phyloP scores from a whole-genome alignment of 2,329 filamentous ascomycete genomes.

The Diaporthe citriasiana region DNA sequence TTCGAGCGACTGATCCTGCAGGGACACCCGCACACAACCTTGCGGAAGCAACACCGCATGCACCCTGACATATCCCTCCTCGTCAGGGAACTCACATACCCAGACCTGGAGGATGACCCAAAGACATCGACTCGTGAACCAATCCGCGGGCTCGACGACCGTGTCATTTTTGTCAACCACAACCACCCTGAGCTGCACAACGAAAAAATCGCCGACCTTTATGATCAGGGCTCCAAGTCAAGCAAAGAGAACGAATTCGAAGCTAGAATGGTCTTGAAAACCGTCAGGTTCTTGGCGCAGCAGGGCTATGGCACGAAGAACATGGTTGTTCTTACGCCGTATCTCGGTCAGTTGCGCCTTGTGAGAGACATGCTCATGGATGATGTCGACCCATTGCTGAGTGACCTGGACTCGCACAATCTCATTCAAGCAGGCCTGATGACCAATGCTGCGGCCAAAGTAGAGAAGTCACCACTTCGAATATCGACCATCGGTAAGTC shows the following conservation, averaged over 20 bases:
- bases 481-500: slow-evolving; percentile 78
- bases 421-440: slow-evolving; percentile 74
- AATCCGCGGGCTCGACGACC: slow-evolving; percentile 69
- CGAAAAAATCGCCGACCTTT: slow-evolving; percentile 59
- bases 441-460: slow-evolving; percentile 63
- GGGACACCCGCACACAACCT: slow-evolving; percentile 66
- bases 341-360: slow-evolving; percentile 76
- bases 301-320: slow-evolving; percentile 77
- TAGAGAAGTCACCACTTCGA: slow-evolving; percentile 66
- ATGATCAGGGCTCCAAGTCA: slow-evolving; percentile 62
- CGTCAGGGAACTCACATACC: slow-evolving; percentile 72
- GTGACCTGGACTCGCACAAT: slow-evolving; percentile 76
- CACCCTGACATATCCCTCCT: slow-evolving; percentile 75
- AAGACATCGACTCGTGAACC: slow-evolving; percentile 61
- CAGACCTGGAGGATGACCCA: slow-evolving; percentile 68
- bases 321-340: slow-evolving; percentile 79
- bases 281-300: slow-evolving; percentile 76
- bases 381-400: slow-evolving; percentile 75
- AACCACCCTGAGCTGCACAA: slow-evolving; percentile 64
- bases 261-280: slow-evolving; percentile 74
- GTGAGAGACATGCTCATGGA: slow-evolving; percentile 66
- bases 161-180: slow-evolving; percentile 79
- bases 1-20: slow-evolving; percentile 76
- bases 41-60: slow-evolving; percentile 77
- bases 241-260: slow-evolving; percentile 77